phyloP scores from a whole-genome alignment of 2,329 filamentous ascomycete genomes.

The Fusarium robinianum region DNA sequence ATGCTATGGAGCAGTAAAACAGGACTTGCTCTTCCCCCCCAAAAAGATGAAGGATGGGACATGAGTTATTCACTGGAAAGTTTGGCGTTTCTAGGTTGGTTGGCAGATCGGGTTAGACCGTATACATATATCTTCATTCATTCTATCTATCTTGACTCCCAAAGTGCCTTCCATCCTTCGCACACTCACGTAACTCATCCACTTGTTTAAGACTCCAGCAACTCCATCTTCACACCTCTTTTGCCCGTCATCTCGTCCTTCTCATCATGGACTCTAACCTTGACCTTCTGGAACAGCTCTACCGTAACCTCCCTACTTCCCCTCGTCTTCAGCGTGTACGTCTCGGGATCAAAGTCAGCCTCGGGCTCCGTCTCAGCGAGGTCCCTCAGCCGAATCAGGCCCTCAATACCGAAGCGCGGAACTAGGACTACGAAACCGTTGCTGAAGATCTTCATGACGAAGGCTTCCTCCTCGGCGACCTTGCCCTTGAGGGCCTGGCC shows the following conservation, averaged over 20 bases:
- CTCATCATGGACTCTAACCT: constrained; percentile 86
- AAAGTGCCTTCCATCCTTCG: constrained; percentile 17
- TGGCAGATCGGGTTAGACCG: constrained; percentile 38
- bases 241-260: constrained; percentile 97
- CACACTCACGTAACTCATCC: constrained; percentile 24
- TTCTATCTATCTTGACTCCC: constrained; percentile 33
- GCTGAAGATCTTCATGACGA: constrained; percentile 95
- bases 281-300: constrained; percentile 90
- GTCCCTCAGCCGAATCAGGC: constrained; percentile 84
- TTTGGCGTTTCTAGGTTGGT: constrained; percentile 42
- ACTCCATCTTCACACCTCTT: constrained; percentile 80
- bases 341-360: constrained; percentile 81
- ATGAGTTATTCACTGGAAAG: constrained; percentile 38
- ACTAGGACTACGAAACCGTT: constrained; percentile 98
- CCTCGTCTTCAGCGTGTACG: constrained; percentile 71
- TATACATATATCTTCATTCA: constrained; percentile 37
- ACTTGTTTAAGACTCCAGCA: constrained; percentile 48
- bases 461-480: constrained; percentile 82
- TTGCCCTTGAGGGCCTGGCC: constrained; percentile 88
- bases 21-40: constrained; percentile 15
- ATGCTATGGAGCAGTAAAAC: constrained; percentile 57
- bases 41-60: constrained; percentile 34
- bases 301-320: constrained; percentile 63
- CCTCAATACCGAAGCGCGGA: constrained; percentile 93
- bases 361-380: constrained; percentile 78